Base-by-base conservation (phyloP, 75 land plant genomes). In the Larix kaempferi region DNA sequence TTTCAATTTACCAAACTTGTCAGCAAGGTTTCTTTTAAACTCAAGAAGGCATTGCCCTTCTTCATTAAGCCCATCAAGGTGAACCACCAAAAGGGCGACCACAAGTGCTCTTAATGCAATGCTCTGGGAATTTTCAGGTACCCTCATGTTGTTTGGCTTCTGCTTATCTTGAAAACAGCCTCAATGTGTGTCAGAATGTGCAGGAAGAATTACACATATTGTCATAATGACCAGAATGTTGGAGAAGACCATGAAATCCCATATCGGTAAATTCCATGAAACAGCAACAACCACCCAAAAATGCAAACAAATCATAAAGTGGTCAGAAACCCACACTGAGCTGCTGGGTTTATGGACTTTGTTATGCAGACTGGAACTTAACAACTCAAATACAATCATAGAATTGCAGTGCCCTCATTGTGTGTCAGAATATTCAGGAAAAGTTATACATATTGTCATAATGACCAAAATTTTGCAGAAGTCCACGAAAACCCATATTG, bases 21-120 rank as follows among this genome's bases (percentile, higher is more conserved):
- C 92, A 23, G 33, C 37, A 19, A 90, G 62, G 5, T 56, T 66
- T 1, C n/a, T 54, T 56, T 81, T 88, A 58, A 90, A 80, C 71
- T 87, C 83, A 75, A 89, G 57, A 26, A 89, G 85, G 0, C 57
- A 27, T 17, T 74, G 35, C 17, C 75, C 75, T 74, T 74, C 75
- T 56, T 74, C 54, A 27, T 56, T 74, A 52, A 74, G 75, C 54
- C 75, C 75, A 74, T 52, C 3, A 15, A 74, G 57, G 17, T 5
- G 57, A 3, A 74, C 75, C 35, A 56, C 57, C 57, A 55, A 55
- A 54, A 74, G 7, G 44, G 33, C 75, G 25, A 74, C 56, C 56
- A 27, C 16, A 13, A 74, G 23, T 39, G n/a, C 25, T n/a, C 35
- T 23, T 54, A 69, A 69, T 41, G 25, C 23, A 41, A 69, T 39